Percentiles rank a stretch among this genome's conserved stretches.
phyloP scores from a whole-genome alignment of 805 yeast species.

The Starmerella stellata region DNA sequence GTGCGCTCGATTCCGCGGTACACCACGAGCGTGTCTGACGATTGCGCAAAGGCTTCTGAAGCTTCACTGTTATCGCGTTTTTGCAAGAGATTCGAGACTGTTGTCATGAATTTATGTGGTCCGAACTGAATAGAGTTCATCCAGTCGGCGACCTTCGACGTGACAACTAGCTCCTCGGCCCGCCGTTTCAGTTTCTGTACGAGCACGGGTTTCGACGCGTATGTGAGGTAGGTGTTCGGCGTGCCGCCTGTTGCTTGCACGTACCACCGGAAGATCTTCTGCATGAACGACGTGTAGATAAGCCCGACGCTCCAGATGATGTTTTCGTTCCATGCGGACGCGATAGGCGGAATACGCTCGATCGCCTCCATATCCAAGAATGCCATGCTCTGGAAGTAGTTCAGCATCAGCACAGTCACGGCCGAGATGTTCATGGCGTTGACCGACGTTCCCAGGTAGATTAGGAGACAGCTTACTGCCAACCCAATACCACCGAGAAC shows the following conservation, averaged over 20 bases:
- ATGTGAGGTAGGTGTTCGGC: constrained; percentile 45
- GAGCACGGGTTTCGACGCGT: constrained; percentile 46
- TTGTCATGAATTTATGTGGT: constrained; percentile 2
- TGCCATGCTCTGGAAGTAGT: constrained; percentile 77
- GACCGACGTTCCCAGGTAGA: constrained; percentile 70
- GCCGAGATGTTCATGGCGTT: constrained; percentile 84
- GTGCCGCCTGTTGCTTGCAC: constrained; percentile 84
- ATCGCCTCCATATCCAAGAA: constrained; percentile 73
- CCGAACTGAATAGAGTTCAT: neutral
- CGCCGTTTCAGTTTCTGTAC: constrained; percentile 38
- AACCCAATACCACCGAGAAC: constrained; percentile 77
- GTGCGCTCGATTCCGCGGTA: constrained; percentile 76
- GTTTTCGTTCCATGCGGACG: constrained; percentile 80
- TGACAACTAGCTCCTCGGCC: constrained; percentile 2
- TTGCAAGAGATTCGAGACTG: neutral
- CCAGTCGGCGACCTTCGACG: constrained; percentile 10
- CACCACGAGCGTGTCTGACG: constrained; percentile 32
- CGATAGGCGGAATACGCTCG: constrained; percentile 77
- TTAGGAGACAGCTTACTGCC: constrained; percentile 59
- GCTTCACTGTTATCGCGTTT: constrained; percentile 16
- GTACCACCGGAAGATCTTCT: constrained; percentile 77
- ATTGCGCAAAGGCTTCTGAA: constrained; percentile 13
- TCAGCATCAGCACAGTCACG: constrained; percentile 63
- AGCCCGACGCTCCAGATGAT: constrained; percentile 92
- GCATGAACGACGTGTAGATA: constrained; percentile 65